phyloP scores from a whole-genome alignment of 495 filamentous ascomycete genomes.

The Xylaria bambusicola region DNA sequence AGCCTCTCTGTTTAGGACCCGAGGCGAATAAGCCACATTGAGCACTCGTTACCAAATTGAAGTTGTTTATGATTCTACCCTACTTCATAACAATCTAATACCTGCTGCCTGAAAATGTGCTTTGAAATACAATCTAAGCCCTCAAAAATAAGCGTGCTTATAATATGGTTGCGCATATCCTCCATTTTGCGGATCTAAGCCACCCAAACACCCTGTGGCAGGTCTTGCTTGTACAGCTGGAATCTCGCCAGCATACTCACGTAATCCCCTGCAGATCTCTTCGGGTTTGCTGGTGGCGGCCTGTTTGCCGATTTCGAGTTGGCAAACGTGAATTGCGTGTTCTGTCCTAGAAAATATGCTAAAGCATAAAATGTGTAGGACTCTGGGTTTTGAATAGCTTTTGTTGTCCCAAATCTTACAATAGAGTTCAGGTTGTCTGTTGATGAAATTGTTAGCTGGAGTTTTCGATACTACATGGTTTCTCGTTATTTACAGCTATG shows the following conservation, averaged over 20 bases:
- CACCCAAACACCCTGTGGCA: not conserved
- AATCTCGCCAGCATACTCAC: not conserved
- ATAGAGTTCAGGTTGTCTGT: conserved; percentile 4
- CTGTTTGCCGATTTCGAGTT: conserved; percentile 4
- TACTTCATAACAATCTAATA: too few species aligned
- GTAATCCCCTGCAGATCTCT: not conserved
- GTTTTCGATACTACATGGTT: not conserved
- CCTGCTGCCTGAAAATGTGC: too few species aligned
- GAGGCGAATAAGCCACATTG: too few species aligned
- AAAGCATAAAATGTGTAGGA: conserved; percentile 8
- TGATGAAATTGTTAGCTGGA: not conserved
- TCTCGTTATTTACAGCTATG: not conserved
- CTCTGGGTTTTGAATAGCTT: conserved; percentile 3
- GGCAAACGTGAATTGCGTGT: conserved; percentile 5
- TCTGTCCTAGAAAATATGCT: conserved; percentile 10
- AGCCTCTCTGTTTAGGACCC: too few species aligned
- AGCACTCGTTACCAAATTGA: too few species aligned
- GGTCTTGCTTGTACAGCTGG: not conserved
- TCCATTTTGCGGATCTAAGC: conserved; percentile 2
- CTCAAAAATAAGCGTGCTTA: too few species aligned
- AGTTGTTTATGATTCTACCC: too few species aligned
- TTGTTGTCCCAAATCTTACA: conserved; percentile 1
- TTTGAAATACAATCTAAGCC: too few species aligned
- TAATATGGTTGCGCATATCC: too few species aligned
- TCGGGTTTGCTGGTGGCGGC: conserved; percentile 2